These are phyloP conservation scores for Pseudogymnoascus sp. DNA, from an alignment of 2,329 filamentous ascomycete genomes.

Conservation along the genomic window DNA sequence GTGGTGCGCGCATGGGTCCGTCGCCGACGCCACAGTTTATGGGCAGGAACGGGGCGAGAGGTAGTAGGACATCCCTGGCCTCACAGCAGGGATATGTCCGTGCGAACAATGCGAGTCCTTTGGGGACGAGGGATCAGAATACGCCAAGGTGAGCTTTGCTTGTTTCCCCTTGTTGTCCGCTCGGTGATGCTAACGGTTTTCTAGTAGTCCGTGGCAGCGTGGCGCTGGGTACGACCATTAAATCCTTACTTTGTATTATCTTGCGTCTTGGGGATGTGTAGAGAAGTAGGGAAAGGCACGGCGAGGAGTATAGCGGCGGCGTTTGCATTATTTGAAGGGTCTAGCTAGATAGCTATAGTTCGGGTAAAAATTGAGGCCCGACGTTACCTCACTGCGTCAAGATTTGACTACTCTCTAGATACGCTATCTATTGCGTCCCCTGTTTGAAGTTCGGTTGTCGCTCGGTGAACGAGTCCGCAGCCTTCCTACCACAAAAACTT, in stretches of 20 bases:
- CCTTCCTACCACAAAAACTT: not conserved
- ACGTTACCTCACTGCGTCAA: not conserved
- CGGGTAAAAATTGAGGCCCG: not conserved
- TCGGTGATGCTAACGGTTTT: conserved; percentile 20
- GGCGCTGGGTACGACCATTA: conserved; percentile 48
- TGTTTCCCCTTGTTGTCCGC: not conserved
- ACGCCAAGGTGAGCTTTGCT: conserved; percentile 33
- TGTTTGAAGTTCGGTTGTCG: not conserved
- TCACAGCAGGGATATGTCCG: conserved; percentile 27
- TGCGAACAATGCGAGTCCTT: conserved; percentile 29
- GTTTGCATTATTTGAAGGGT: not conserved
- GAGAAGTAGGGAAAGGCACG: not conserved
- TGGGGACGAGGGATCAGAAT: not conserved
- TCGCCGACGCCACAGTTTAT: conserved; percentile 11
- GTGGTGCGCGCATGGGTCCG: conserved; percentile 16
- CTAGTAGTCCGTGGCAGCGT: conserved; percentile 46
- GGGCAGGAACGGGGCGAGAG: conserved; percentile 22
- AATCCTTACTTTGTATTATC: not conserved
- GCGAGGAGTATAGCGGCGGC: not conserved
- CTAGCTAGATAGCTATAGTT: not conserved
- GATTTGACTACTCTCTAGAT: not conserved
- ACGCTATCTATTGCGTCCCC: not conserved
- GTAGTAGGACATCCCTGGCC: conserved; percentile 23
- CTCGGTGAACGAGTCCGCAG: not conserved
- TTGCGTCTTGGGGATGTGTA: not conserved